Evolutionary conservation across 805 yeast species (phyloP), one percentile per base, ranked within the genome.

Genomic region (Saturnispora quitensis): DNA sequence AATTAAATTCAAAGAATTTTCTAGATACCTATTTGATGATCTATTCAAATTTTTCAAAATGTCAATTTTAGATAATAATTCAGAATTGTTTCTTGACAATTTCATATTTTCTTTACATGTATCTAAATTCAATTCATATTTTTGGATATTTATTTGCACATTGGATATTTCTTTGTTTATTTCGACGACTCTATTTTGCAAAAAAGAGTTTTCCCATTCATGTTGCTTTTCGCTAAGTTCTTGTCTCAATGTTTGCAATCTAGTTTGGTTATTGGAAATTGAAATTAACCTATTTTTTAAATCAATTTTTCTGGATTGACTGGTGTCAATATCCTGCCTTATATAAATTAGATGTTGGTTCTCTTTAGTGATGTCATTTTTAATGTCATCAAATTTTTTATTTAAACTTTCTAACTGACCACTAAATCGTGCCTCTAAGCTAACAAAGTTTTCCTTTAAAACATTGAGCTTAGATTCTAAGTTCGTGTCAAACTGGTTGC

Each of bases 71-170:
- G 88, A 84, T 54, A 77, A 70, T 2, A 73, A 58, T 47, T 82
- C 89, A 0, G 85, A 71, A 59, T 79, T 84, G 58, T 75, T 74
- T 57, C 78, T 82, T 3, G 77, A 73, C 15, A 69, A 66, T 4
- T 77, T 61, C 13, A 86, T 69, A 20, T 78, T 74, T 17, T 72
- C 72, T 51, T 76, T 75, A 15, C 81, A 59, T 0, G 71, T 72
- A 9, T 87, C 93, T 10, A 81, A 60, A 22, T 74, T 73, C 18
- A 61, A 57, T 55, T 78, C 82, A 3, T 71, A 22, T 3, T 60
- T 42, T 2, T 64, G 47, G 8, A 80, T 65, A 34, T 67, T 60
- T 10, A 61, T 58, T 43, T 77, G 75, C 8, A 70, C 69, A 0
- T 61, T 56, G 18, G 67, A 67, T 1, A 81, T 71, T 13, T 73